phyloP scores from a whole-genome alignment of 768 basidiomycete genomes.

The Suillus luteus region DNA sequence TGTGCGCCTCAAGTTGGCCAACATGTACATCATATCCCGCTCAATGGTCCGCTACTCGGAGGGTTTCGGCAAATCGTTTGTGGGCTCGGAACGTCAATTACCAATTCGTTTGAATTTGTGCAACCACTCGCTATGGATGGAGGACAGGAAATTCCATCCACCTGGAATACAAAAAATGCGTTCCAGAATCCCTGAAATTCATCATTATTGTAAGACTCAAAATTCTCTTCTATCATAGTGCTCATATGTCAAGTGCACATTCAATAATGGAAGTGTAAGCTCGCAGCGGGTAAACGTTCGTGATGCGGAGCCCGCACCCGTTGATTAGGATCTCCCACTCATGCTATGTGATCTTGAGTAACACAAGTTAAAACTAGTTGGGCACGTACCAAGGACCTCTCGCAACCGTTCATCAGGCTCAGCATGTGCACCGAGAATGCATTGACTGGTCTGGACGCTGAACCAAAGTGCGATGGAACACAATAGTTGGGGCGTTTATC shows the following conservation, averaged over 20 bases:
- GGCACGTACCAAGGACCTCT: constrained; percentile 8
- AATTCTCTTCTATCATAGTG: not conserved
- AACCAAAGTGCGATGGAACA: constrained; percentile 4
- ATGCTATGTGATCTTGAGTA: not conserved
- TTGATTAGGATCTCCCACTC: not conserved
- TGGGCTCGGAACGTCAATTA: no score
- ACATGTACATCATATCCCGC: not conserved
- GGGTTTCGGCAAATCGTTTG: no score
- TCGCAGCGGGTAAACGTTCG: constrained; percentile 1
- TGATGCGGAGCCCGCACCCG: not conserved
- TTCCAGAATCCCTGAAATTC: not conserved
- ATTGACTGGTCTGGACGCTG: not conserved
- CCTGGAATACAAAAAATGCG: no score
- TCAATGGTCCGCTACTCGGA: not conserved
- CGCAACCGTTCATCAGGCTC: not conserved
- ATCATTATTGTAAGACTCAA: not conserved
- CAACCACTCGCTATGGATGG: no score
- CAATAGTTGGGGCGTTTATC: not conserved
- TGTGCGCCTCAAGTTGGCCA: not conserved
- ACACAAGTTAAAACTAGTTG: no score
- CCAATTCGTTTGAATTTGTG: no score
- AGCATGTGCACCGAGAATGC: not conserved
- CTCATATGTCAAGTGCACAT: not conserved
- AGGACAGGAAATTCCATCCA: no score
- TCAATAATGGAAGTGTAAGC: constrained; percentile 4